Evolutionary conservation across 495 filamentous ascomycete species (phyloP).

Genomic region (Sabuloglossum arenarium): DNA sequence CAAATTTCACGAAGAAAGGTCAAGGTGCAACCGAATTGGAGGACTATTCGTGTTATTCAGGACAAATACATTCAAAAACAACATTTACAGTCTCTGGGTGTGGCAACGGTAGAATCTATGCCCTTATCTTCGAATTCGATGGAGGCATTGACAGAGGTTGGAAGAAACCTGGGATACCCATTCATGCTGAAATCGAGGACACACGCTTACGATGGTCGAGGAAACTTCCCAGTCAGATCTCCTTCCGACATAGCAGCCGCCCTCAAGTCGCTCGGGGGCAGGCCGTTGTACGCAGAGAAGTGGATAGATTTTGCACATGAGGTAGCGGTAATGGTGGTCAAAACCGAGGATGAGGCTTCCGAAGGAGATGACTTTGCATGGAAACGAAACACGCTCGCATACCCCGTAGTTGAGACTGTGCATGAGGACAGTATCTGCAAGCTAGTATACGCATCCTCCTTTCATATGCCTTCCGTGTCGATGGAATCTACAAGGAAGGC

Average conservation of each 20-base stretch:
- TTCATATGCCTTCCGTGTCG: background rate
- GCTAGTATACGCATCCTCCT: slow-evolving; percentile 66
- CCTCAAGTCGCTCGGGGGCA: slow-evolving; percentile 42
- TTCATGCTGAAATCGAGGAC: slow-evolving; percentile 91
- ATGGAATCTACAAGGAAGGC: slow-evolving; percentile 35
- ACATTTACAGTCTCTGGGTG: slow-evolving; percentile 40
- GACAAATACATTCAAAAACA: slow-evolving; percentile 91
- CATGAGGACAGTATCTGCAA: slow-evolving; percentile 95
- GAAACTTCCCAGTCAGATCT: slow-evolving; percentile 60
- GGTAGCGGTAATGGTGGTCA: slow-evolving; percentile 84
- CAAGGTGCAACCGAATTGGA: slow-evolving; percentile 69
- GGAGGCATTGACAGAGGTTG: slow-evolving; percentile 40
- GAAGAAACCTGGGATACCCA: slow-evolving; percentile 51
- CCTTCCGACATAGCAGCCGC: slow-evolving; percentile 48
- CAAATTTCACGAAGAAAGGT: slow-evolving; percentile 10
- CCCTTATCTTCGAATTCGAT: slow-evolving; percentile 31
- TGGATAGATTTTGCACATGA: slow-evolving; percentile 78
- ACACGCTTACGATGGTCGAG: slow-evolving; percentile 84
- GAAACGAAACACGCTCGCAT: slow-evolving; percentile 35
- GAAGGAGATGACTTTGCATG: slow-evolving; percentile 4
- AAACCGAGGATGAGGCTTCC: slow-evolving; percentile 41
- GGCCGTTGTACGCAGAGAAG: slow-evolving; percentile 73
- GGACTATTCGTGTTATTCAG: slow-evolving; percentile 78
- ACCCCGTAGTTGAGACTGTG: slow-evolving; percentile 81
- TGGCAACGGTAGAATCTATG: slow-evolving; percentile 52